Evolutionary conservation across 2,329 filamentous ascomycete genomes (phyloP).

Genomic region (Epichloe baconii): DNA sequence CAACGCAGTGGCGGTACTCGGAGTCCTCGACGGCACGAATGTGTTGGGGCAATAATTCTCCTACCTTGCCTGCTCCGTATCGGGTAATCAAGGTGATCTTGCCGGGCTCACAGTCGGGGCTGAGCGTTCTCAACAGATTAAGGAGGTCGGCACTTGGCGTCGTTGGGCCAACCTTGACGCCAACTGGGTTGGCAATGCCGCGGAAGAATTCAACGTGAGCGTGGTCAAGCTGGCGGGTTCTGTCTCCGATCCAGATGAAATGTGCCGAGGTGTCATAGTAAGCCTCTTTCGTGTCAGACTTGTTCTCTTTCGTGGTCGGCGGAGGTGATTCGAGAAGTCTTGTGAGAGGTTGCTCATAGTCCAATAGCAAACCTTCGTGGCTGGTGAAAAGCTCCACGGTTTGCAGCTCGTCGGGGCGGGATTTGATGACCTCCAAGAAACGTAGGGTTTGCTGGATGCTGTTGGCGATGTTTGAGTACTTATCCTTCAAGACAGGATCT

Average conservation of each 20-base stretch:
- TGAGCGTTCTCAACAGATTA: constrained; percentile 68
- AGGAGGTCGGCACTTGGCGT: constrained; percentile 68
- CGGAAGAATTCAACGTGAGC: constrained; percentile 97
- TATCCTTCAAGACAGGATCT: constrained; percentile 68
- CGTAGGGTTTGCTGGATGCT: constrained; percentile 83
- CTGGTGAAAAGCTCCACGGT: constrained; percentile 93
- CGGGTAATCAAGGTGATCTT: constrained; percentile 95
- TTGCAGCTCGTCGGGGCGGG: constrained; percentile 69
- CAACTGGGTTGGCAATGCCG: constrained; percentile 89
- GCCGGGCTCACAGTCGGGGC: constrained; percentile 68
- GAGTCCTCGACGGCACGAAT: constrained; percentile 80
- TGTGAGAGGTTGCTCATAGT: constrained; percentile 86
- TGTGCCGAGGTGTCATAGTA: constrained; percentile 94
- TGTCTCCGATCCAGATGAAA: constrained; percentile 97
- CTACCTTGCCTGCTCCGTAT: constrained; percentile 72
- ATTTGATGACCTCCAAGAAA: constrained; percentile 90
- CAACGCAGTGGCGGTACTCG: constrained; percentile 52
- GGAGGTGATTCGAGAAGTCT: constrained; percentile 53
- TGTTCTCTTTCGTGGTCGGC: constrained; percentile 14
- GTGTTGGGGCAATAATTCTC: constrained; percentile 63
- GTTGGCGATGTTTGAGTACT: constrained; percentile 73
- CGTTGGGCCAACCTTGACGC: constrained; percentile 86
- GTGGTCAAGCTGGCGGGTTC: constrained; percentile 83
- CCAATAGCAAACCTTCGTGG: constrained; percentile 85
- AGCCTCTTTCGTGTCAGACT: constrained; percentile 30